phyloP scores from a whole-genome alignment of 164 flowering plant genomes.

The Taxillus chinensis region DNA sequence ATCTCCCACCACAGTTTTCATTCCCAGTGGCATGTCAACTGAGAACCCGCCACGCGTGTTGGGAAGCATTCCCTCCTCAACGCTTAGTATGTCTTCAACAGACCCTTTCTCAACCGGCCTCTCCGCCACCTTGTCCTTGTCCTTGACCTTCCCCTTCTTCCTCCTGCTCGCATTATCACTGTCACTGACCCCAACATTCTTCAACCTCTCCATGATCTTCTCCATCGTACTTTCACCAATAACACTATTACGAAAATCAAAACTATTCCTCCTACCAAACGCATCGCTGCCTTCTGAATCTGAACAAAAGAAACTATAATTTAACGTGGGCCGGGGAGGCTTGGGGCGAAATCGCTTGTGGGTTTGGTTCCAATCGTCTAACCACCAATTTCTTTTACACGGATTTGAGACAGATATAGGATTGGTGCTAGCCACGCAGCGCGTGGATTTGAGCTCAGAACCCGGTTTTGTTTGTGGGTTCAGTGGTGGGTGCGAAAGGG shows the following conservation, averaged over 20 bases:
- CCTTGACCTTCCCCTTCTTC: slow-evolving; percentile 16
- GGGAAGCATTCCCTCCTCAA: slow-evolving; percentile 80
- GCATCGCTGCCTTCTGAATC: slow-evolving; percentile 16
- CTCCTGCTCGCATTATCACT: slow-evolving; percentile 36
- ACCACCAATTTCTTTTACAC: slow-evolving; percentile 46
- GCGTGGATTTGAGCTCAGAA: slow-evolving; percentile 13
- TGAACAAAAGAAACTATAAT: slow-evolving; percentile 26
- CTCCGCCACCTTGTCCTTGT: slow-evolving; percentile 9
- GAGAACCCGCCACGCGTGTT: slow-evolving; percentile 74
- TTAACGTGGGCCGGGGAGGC: slow-evolving; percentile 30
- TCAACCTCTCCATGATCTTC: slow-evolving; percentile 76
- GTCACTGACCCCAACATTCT: slow-evolving; percentile 60
- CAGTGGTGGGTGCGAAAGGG: slow-evolving; percentile 6
- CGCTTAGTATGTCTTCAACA: slow-evolving; percentile 74
- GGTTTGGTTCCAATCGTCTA: slow-evolving; percentile 54
- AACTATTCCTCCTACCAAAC: slow-evolving; percentile 13
- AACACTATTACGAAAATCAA: slow-evolving; percentile 5
- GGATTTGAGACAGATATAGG: background rate
- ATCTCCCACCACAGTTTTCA: slow-evolving; percentile 23
- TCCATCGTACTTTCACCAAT: slow-evolving; percentile 71
- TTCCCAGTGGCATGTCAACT: slow-evolving; percentile 36
- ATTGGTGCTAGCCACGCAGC: slow-evolving; percentile 5
- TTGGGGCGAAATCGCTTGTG: slow-evolving; percentile 26
- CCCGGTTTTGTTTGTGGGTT: slow-evolving; percentile 22
- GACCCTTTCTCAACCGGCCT: slow-evolving; percentile 63